phyloP scores from a whole-genome alignment of 371 early-diverging fungal genomes.

The Haplosporangium sp. region DNA sequence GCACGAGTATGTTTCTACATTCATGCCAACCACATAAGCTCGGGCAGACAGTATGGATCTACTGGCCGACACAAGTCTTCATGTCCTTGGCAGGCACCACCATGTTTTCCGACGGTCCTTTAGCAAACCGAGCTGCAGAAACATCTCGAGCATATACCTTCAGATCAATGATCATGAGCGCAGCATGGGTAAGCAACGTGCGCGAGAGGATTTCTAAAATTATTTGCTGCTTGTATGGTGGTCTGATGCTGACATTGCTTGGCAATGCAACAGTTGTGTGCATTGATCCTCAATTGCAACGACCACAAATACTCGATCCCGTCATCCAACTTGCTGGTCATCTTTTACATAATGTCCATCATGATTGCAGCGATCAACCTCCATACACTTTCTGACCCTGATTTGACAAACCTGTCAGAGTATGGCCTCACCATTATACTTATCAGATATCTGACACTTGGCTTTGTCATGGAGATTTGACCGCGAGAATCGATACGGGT shows the following conservation, averaged over 20 bases:
- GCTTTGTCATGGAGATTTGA: slow-evolving; percentile 24
- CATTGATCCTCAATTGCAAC: slow-evolving; percentile 30
- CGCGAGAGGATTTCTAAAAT: neutral
- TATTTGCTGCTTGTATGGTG: too few relatives aligned
- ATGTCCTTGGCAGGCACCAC: slow-evolving; percentile 7
- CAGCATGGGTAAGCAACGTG: slow-evolving; percentile 24
- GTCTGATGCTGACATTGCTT: neutral
- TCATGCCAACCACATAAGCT: slow-evolving; percentile 18
- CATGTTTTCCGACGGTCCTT: slow-evolving; percentile 4
- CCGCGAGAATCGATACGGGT: slow-evolving; percentile 40
- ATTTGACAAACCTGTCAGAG: neutral
- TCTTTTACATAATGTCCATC: slow-evolving; percentile 24
- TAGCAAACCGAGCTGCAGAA: neutral
- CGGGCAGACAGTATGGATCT: slow-evolving; percentile 45
- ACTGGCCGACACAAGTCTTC: slow-evolving; percentile 35
- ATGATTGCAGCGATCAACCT: neutral
- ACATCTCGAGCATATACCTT: neutral
- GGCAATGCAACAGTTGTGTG: slow-evolving; percentile 8
- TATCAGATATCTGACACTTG: slow-evolving; percentile 13
- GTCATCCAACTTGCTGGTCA: slow-evolving; percentile 25
- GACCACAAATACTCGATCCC: slow-evolving; percentile 49
- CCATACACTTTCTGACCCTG: slow-evolving; percentile 12
- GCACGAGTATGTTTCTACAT: slow-evolving; percentile 7
- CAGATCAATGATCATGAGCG: slow-evolving; percentile 15
- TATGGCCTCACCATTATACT: slow-evolving; percentile 2